Evolutionary conservation across 257 asterid species (phyloP).

Genomic region (Gardenia jasminoides): DNA sequence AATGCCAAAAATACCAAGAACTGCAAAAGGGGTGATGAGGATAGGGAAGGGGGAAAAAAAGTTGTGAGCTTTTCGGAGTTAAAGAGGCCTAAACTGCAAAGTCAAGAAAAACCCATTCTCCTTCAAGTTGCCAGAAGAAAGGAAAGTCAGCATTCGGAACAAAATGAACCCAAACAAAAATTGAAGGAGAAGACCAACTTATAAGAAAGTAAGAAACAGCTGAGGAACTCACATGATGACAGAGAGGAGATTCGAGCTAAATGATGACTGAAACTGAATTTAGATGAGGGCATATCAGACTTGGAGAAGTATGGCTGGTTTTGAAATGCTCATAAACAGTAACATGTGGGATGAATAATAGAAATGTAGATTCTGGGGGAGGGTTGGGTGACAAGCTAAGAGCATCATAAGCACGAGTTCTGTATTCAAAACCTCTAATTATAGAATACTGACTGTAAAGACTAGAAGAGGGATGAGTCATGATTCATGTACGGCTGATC

Average conservation of each 20-base stretch:
- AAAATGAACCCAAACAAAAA: neutral
- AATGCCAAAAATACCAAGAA: slow-evolving; percentile 7
- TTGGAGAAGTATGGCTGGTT: neutral
- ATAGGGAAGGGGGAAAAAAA: neutral
- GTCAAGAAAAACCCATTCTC: neutral
- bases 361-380: too few relatives aligned
- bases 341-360: too few relatives aligned
- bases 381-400: too few relatives aligned
- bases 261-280: neutral
- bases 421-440: too few relatives aligned
- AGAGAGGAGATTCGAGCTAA: neutral
- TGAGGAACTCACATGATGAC: slow-evolving; percentile 9
- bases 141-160: neutral
- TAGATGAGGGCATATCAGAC: too few relatives aligned
- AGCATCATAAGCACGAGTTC: too few relatives aligned
- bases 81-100: neutral
- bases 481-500: too few relatives aligned
- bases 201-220: neutral
- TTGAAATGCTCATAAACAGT: too few relatives aligned
- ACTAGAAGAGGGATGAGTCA: neutral
- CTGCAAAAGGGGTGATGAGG: neutral
- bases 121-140: neutral
- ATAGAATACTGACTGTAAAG: too few relatives aligned
- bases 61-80: neutral
- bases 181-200: neutral